phyloP scores from a whole-genome alignment of 768 basidiomycete species.

The Wakefieldia striispora region DNA sequence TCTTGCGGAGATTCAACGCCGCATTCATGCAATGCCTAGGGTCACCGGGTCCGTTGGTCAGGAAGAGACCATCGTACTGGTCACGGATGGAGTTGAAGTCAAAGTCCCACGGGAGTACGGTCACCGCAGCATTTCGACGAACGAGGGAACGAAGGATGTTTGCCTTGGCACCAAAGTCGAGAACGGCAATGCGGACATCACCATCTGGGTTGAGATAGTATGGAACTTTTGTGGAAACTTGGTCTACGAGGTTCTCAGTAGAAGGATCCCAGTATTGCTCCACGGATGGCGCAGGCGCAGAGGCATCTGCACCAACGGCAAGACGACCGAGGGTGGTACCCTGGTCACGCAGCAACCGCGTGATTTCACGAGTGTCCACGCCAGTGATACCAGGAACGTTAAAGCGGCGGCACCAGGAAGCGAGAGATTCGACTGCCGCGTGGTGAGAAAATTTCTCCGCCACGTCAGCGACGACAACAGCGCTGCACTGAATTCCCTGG shows the following conservation, averaged over 20 bases:
- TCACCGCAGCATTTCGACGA: constrained; percentile 86
- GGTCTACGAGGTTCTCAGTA: constrained; percentile 88
- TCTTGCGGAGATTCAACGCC: constrained; percentile 73
- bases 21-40: constrained; percentile 87
- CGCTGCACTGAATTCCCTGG: constrained; percentile 84
- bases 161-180: constrained; percentile 97
- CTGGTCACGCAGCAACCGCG: constrained; percentile 88
- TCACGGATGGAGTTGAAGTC: constrained; percentile 93
- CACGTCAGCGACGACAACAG: constrained; percentile 90
- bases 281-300: constrained; percentile 52
- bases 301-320: constrained; percentile 73
- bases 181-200: constrained; percentile 88
- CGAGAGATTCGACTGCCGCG: constrained; percentile 87
- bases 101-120: constrained; percentile 96
- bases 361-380: constrained; percentile 97
- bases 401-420: constrained; percentile 90
- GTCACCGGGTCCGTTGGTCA: constrained; percentile 96
- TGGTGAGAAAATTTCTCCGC: constrained; percentile 96
- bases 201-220: constrained; percentile 87
- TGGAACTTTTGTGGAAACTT: constrained; percentile 81
- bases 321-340: constrained; percentile 95
- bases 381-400: constrained; percentile 93
- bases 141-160: constrained; percentile 94
- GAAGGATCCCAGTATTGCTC: constrained; percentile 94
- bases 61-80: constrained; percentile 90